phyloP scores from a whole-genome alignment of 2,329 filamentous ascomycete species.

The Incumbomyces lentus region DNA sequence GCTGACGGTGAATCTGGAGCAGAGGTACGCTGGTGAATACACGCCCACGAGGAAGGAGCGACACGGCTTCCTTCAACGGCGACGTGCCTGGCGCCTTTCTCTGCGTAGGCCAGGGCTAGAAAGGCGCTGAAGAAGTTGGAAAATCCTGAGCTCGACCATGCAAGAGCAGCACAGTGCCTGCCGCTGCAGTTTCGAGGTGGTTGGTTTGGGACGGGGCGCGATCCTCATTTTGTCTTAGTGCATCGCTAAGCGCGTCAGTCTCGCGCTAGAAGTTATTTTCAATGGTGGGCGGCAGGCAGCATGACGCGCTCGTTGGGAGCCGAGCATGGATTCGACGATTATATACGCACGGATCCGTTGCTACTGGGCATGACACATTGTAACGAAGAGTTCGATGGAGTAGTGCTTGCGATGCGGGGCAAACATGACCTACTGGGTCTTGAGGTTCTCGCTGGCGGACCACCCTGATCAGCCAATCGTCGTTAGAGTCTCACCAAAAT shows the following conservation, averaged over 20 bases:
- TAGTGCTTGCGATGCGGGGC: neutral
- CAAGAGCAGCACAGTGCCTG: neutral
- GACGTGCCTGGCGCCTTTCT: neutral
- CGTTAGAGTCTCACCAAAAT: constrained; percentile 35
- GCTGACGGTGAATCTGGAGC: no score
- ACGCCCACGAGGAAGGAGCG: neutral
- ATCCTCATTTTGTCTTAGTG: neutral
- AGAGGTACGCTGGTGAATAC: no score
- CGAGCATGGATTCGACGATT: no score
- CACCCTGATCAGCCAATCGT: constrained; percentile 34
- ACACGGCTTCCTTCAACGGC: neutral
- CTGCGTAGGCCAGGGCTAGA: neutral
- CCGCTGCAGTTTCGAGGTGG: neutral
- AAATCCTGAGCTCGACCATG: neutral
- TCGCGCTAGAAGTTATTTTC: neutral
- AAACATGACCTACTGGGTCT: neutral
- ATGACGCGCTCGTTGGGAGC: no score
- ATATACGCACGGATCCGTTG: no score
- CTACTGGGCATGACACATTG: neutral
- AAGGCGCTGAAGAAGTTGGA: neutral
- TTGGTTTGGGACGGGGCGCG: neutral
- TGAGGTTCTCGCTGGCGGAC: constrained; percentile 35
- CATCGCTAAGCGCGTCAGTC: neutral
- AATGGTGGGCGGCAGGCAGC: no score
- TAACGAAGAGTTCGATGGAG: neutral